A percentile compares a stretch with the other conserved stretches of the same genome.
These are phyloP conservation scores for Talaromyces liani DNA, from an alignment of 495 filamentous ascomycete species.

Conservation along the genomic window DNA sequence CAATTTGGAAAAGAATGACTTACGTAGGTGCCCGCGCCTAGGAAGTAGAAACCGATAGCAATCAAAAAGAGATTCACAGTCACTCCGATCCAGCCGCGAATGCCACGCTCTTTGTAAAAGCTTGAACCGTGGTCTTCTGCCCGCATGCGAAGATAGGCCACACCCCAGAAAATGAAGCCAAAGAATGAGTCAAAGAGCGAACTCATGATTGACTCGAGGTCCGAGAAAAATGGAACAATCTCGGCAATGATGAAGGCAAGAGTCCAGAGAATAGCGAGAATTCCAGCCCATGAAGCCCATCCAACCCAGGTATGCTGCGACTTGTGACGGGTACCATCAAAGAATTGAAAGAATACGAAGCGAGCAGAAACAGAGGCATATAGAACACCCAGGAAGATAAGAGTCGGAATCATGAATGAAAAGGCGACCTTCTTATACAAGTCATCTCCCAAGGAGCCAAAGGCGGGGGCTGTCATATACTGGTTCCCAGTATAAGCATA, in stretches of 20 bases:
- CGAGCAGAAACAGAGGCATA: constrained; percentile 83
- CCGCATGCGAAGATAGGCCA: constrained; percentile 80
- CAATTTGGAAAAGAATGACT: constrained; percentile 23
- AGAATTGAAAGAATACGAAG: constrained; percentile 82
- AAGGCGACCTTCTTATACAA: constrained; percentile 76
- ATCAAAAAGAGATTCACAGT: constrained; percentile 64
- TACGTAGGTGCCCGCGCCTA: constrained; percentile 72
- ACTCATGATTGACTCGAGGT: constrained; percentile 77
- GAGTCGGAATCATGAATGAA: constrained; percentile 86
- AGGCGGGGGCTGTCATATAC: constrained; percentile 75
- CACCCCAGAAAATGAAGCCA: constrained; percentile 90
- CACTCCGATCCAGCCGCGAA: constrained; percentile 55
- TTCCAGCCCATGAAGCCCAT: constrained; percentile 69
- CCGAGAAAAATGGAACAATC: constrained; percentile 86
- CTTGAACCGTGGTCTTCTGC: constrained; percentile 54
- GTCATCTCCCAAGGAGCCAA: constrained; percentile 65
- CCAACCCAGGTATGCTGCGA: constrained; percentile 71
- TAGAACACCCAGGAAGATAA: constrained; percentile 82
- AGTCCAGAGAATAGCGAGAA: constrained; percentile 68
- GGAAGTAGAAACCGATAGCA: constrained; percentile 63
- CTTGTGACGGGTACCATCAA: constrained; percentile 69
- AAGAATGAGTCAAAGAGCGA: constrained; percentile 90
- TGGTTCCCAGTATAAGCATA: constrained; percentile 79
- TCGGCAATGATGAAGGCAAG: constrained; percentile 78
- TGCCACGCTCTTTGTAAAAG: constrained; percentile 50